Evolutionary conservation across 106 monocot genomes (phyloP).

Genomic region (Hemerocallis citrina): DNA sequence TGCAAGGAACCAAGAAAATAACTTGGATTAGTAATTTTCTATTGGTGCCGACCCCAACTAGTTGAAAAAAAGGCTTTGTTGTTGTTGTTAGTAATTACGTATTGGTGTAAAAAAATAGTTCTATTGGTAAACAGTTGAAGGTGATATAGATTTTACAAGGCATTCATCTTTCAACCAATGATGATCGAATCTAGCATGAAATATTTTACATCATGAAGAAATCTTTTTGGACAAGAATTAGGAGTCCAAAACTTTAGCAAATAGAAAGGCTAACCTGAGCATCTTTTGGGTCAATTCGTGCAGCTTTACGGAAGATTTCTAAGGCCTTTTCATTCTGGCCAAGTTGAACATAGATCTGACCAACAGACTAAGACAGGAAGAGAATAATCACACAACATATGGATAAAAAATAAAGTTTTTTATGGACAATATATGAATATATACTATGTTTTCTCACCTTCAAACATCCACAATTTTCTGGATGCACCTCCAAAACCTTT

Average conservation of each 20-base stretch:
- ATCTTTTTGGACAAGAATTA: background rate
- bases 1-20: no score
- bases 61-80: no score
- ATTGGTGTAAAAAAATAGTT: no score
- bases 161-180: no score
- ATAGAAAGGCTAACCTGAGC: constrained; percentile 46
- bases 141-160: no score
- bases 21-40: no score
- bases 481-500: constrained; percentile 84
- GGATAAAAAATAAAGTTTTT: background rate
- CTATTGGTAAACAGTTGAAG: no score
- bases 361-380: constrained; percentile 50
- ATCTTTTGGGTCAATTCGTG: constrained; percentile 85
- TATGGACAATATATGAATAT: background rate
- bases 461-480: constrained; percentile 86
- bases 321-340: constrained; percentile 85
- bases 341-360: constrained; percentile 85
- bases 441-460: constrained; percentile 35
- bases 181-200: no score
- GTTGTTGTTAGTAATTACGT: no score
- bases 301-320: constrained; percentile 79
- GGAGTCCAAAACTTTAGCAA: background rate
- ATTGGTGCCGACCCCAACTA: no score
- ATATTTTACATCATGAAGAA: background rate
- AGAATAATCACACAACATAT: background rate